phyloP scores from a whole-genome alignment of 2,329 filamentous ascomycete genomes.

The Apiospora sp. region DNA sequence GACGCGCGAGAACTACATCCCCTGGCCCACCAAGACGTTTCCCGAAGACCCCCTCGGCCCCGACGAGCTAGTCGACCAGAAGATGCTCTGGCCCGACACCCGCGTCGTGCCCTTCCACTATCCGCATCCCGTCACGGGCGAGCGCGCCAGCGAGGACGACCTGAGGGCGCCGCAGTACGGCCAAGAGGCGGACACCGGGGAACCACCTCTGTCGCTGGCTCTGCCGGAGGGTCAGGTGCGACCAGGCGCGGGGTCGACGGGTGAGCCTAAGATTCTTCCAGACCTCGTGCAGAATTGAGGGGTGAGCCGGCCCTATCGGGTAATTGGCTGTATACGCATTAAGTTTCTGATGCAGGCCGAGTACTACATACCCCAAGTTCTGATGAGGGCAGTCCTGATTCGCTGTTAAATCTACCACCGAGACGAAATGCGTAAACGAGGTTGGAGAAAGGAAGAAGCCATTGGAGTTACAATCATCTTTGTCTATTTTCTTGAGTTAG shows the following conservation, averaged over 20 bases:
- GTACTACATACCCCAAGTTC: neutral
- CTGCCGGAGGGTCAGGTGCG: constrained; percentile 47
- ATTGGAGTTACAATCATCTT: neutral
- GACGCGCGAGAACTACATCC: constrained; percentile 61
- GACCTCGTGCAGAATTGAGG: constrained; percentile 31
- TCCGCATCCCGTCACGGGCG: constrained; percentile 57
- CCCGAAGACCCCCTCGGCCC: constrained; percentile 60
- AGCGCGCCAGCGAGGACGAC: constrained; percentile 53
- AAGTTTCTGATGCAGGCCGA: neutral
- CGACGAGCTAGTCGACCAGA: constrained; percentile 60
- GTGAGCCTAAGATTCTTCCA: constrained; percentile 47
- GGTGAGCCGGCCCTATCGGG: neutral
- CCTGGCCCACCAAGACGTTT: constrained; percentile 55
- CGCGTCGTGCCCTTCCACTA: constrained; percentile 63
- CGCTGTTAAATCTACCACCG: neutral
- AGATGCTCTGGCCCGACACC: constrained; percentile 64
- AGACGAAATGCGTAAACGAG: neutral
- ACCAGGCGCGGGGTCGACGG: constrained; percentile 41
- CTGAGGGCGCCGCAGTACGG: constrained; percentile 57
- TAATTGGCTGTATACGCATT: neutral
- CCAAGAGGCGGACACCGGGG: constrained; percentile 47
- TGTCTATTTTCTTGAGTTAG: neutral
- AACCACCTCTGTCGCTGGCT: constrained; percentile 51
- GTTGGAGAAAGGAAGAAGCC: neutral
- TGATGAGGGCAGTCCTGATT: neutral